Evolutionary conservation across 148 eudicot species (phyloP), one percentile per base, ranked within the genome.

Genomic region (Nepenthes mirabilis): DNA sequence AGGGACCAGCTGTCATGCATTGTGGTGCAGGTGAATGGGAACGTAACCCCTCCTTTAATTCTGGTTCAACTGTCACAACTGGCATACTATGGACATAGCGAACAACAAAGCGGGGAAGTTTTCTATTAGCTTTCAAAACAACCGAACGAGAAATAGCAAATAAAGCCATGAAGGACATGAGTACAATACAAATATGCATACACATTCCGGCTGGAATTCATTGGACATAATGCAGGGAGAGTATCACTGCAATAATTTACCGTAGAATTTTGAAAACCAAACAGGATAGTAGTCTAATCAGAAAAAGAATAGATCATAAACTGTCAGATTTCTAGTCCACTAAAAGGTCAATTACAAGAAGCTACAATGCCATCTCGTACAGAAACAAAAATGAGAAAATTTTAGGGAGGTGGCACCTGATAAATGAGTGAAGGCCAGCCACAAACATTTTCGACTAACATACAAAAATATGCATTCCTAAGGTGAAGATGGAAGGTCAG

Each of bases 1-100:
- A 13, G 58, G 48, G 3, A 14, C 43, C 60, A 55, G 14, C 14
- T 5, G 10, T 14, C 33, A 55, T 2, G 8, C 34, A 36, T 55
- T 33, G 37, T 32, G 23, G 23, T 23, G 60, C 33, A 2, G 6
- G 32, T 45, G 68, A 56, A 54, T 45, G 36, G 37, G 68, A 34
- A 32, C 34, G 33, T 32, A 65, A 65, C 60, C 23, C 57, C n/a
- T 65, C 68, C 54, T 56, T 65, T 14, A 56, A 48, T 34, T 47
- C 59, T 9, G 53, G 34, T 14, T 56, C 68, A 9, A 65, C n/a
- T 43, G 53, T 12, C 54, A 65, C 6, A 33, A 33, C 40, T 8
- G 60, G 37, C 2, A 64, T 55, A 33, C 57, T 64, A 40, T 53
- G 53, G 11, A 60, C 68, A 45, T 43, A 47, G 13, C 45, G 23